A percentile compares a stretch with the other conserved stretches of the same genome.
Conservation (phyloP, 1,139 yeast species). For the Hansenula sp. region DNA sequence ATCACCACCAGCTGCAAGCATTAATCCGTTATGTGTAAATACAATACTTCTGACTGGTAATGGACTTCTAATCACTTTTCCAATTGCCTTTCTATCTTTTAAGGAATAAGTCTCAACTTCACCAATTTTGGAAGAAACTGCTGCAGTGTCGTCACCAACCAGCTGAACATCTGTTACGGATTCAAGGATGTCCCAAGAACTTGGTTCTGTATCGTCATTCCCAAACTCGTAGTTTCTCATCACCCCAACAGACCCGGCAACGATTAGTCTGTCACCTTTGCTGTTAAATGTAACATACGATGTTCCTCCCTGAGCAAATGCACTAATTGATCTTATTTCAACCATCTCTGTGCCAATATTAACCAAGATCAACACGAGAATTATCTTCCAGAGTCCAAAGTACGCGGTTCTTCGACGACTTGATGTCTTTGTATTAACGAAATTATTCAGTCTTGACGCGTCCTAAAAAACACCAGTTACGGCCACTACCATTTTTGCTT, state of each 20-base stretch:
- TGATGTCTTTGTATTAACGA: not conserved
- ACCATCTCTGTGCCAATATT: conserved; percentile 12
- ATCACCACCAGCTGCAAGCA: conserved; percentile 74
- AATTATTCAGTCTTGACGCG: not conserved
- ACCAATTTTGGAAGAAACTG: conserved; percentile 29
- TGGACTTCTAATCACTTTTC: conserved; percentile 28
- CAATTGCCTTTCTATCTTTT: conserved; percentile 7
- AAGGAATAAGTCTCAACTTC: conserved; percentile 31
- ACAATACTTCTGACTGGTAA: conserved; percentile 64
- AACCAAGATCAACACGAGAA: not conserved
- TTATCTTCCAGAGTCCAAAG: not conserved
- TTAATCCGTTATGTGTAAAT: conserved; percentile 68
- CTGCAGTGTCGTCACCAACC: conserved; percentile 19
- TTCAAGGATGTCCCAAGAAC: conserved; percentile 46
- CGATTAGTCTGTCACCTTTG: conserved; percentile 35
- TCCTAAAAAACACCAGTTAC: not conserved
- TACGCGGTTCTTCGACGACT: not conserved
- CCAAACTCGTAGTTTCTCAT: conserved; percentile 44
- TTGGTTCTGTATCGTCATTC: conserved; percentile 51
- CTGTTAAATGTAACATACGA: conserved; percentile 38
- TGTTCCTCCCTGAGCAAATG: conserved; percentile 21
- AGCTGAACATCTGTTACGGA: conserved; percentile 28
- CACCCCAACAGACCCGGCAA: conserved; percentile 48
- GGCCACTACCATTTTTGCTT: not conserved
- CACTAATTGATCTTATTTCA: conserved; percentile 14